These are phyloP conservation scores for Penicillium sp. DNA, from an alignment of 2,329 filamentous ascomycete genomes.

Conservation along the genomic window DNA sequence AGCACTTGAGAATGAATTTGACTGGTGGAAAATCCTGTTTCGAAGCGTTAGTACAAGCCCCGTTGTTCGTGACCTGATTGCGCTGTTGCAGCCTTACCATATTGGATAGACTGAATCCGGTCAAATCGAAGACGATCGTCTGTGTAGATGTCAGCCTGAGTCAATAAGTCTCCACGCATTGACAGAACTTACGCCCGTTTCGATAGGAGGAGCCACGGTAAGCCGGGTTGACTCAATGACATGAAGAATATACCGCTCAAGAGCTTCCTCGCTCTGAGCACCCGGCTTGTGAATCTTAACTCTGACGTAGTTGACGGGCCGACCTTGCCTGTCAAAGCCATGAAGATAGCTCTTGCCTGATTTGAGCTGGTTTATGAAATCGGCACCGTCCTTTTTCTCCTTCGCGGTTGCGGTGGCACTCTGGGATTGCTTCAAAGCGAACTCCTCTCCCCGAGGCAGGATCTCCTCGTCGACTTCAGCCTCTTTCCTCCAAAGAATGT, in stretches of 20 bases:
- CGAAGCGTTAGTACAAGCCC: not conserved
- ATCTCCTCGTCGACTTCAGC: constrained; percentile 85
- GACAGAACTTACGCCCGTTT: constrained; percentile 70
- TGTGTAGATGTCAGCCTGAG: constrained; percentile 35
- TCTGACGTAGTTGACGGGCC: constrained; percentile 78
- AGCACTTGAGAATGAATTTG: constrained; percentile 98
- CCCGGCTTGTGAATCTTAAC: constrained; percentile 75
- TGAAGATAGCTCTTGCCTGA: constrained; percentile 23
- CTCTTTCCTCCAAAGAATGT: constrained; percentile 82
- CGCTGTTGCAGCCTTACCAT: constrained; percentile 57
- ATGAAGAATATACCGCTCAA: constrained; percentile 86
- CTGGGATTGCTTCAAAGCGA: constrained; percentile 59
- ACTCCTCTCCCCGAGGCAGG: constrained; percentile 67
- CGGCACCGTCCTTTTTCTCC: constrained; percentile 18
- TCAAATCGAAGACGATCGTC: constrained; percentile 93
- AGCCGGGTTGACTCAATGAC: constrained; percentile 84
- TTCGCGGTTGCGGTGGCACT: not conserved
- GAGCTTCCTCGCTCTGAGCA: constrained; percentile 72
- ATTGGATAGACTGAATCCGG: constrained; percentile 82
- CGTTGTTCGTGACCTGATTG: not conserved
- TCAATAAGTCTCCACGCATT: not conserved
- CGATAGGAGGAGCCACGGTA: constrained; percentile 68
- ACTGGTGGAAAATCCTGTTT: constrained; percentile 79
- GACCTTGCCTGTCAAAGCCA: constrained; percentile 38
- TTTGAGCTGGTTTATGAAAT: constrained; percentile 20